Conservation (phyloP, 2,329 filamentous ascomycete species). For the Beauveria scarabaeidicola region DNA sequence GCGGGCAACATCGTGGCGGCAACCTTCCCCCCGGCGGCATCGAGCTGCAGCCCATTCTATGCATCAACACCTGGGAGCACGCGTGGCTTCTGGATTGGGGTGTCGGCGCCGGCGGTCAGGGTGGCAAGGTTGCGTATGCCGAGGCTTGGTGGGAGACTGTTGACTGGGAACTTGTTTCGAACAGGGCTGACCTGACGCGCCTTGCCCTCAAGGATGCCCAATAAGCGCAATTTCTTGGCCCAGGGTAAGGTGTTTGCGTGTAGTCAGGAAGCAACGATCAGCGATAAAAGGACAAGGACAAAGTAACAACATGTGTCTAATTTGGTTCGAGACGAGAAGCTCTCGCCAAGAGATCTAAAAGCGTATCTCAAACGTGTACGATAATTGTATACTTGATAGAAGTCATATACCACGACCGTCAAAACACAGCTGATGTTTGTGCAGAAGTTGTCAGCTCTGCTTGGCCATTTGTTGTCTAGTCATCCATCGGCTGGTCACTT, state of each 20-base stretch:
- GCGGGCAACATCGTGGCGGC: constrained; percentile 19
- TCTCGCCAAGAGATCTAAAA: neutral
- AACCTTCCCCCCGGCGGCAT: constrained; percentile 55
- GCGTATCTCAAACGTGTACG: constrained; percentile 2
- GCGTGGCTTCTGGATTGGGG: constrained; percentile 79
- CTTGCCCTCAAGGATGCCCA: constrained; percentile 25
- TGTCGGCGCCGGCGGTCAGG: constrained; percentile 45
- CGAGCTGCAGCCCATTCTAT: constrained; percentile 68
- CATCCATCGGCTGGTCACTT: neutral
- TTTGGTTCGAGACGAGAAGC: neutral
- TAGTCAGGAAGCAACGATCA: neutral
- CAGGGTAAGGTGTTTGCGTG: neutral
- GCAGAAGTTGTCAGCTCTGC: neutral
- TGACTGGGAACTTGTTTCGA: constrained; percentile 70
- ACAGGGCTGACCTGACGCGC: constrained; percentile 25
- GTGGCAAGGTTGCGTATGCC: constrained; percentile 68
- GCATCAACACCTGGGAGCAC: constrained; percentile 95
- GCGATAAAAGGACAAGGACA: neutral
- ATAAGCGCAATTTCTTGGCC: neutral
- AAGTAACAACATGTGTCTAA: neutral
- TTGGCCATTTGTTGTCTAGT: neutral
- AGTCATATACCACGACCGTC: constrained; percentile 1
- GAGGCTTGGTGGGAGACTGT: constrained; percentile 81
- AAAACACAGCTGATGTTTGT: neutral
- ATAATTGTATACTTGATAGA: constrained; percentile 8